Percentiles rank a stretch among this genome's conserved stretches.
Evolutionary conservation across 129 eudicot genomes (phyloP).

Genomic region (Tanacetum coccineum): DNA sequence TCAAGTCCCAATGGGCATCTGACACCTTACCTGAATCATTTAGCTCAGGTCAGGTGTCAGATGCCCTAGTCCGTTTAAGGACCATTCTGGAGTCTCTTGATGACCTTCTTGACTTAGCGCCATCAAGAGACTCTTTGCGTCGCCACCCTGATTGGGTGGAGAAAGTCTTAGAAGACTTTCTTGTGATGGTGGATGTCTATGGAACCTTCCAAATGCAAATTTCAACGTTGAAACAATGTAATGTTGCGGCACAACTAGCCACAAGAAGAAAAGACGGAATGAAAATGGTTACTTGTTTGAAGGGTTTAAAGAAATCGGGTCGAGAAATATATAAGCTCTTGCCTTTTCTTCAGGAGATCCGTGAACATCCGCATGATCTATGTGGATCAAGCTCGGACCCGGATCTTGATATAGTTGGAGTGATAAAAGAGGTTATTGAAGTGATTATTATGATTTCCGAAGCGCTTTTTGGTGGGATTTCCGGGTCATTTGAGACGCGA

Average conservation of each 20-base stretch:
- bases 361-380: slow-evolving; percentile 22
- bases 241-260: slow-evolving; percentile 54
- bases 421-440: slow-evolving; percentile 44
- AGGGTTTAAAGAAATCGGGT: slow-evolving; percentile 48
- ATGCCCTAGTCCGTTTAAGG: slow-evolving; percentile 41
- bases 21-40: slow-evolving; percentile 15
- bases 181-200: slow-evolving; percentile 56
- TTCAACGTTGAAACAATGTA: slow-evolving; percentile 50
- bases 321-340: slow-evolving; percentile 47
- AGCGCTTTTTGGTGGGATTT: slow-evolving; percentile 47
- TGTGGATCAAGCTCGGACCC: slow-evolving; percentile 20
- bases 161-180: slow-evolving; percentile 65
- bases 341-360: slow-evolving; percentile 31
- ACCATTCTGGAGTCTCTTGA: slow-evolving; percentile 57
- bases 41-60: slow-evolving; percentile 29
- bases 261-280: slow-evolving; percentile 47
- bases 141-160: slow-evolving; percentile 46
- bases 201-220: slow-evolving; percentile 60
- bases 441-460: slow-evolving; percentile 23
- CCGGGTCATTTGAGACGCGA: slow-evolving; percentile 35
- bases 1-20: slow-evolving; percentile 39
- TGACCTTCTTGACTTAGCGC: slow-evolving; percentile 61
- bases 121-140: slow-evolving; percentile 53
- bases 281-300: slow-evolving; percentile 31
- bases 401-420: slow-evolving; percentile 42